A percentile compares a stretch with the other conserved stretches of the same genome.
phyloP scores from a whole-genome alignment of 1,139 yeast species.

The Protomyces arabidopsidicola region DNA sequence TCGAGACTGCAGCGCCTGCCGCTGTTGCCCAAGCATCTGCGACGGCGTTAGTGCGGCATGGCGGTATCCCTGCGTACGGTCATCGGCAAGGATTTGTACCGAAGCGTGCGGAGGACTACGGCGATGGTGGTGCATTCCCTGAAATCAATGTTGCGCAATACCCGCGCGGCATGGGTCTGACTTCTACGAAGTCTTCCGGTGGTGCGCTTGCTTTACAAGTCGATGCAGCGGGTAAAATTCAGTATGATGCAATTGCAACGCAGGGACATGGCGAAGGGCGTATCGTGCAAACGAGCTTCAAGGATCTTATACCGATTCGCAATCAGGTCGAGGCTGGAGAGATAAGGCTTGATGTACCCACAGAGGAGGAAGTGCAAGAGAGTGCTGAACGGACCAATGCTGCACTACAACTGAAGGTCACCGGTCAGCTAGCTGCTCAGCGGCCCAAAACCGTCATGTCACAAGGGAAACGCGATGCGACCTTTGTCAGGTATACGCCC shows the following conservation, averaged over 20 bases:
- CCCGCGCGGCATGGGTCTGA: conserved; percentile 40
- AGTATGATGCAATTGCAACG: conserved; percentile 40
- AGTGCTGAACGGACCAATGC: conserved; percentile 48
- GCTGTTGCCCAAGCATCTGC: not conserved
- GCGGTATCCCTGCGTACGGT: conserved; percentile 38
- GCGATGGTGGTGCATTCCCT: conserved; percentile 43
- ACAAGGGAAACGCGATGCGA: conserved; percentile 39
- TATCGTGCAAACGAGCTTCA: conserved; percentile 42
- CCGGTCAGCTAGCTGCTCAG: conserved; percentile 40
- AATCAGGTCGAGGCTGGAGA: conserved; percentile 44
- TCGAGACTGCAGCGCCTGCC: not conserved
- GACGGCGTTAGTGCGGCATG: not conserved
- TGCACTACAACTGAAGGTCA: conserved; percentile 48
- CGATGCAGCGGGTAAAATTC: conserved; percentile 39
- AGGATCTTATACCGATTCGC: conserved; percentile 49
- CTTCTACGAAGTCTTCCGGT: conserved; percentile 29
- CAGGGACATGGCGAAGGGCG: conserved; percentile 37
- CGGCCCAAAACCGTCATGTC: conserved; percentile 38
- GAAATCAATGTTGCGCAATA: conserved; percentile 41
- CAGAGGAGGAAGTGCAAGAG: conserved; percentile 43
- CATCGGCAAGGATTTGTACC: conserved; percentile 39
- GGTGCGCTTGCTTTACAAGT: conserved; percentile 40
- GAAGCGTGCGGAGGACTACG: conserved; percentile 37
- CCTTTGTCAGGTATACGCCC: conserved; percentile 51
- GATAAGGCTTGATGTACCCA: conserved; percentile 42